Evolutionary conservation across 805 yeast species (phyloP), one percentile per base, ranked within the genome.

Genomic region (Schwanniomyces occidentalis): DNA sequence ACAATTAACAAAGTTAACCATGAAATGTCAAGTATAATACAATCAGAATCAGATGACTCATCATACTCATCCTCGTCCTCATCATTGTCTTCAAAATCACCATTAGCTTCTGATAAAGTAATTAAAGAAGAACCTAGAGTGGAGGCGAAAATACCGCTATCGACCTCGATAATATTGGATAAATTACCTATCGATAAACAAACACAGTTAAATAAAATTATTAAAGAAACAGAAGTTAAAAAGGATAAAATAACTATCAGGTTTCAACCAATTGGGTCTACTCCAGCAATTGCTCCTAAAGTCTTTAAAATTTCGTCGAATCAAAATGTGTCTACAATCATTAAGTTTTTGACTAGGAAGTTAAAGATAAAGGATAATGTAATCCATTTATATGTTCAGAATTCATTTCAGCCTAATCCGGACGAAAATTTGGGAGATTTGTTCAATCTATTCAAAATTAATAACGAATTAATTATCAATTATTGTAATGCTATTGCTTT

Each of bases 251-350:
- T 78, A 10, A 67, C 75, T 1, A 58, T 80, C 6, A 54, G 85
- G 22, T 76, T 82, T 47, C 76, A 72, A 41, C 73, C 86, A 2
- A 75, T 81, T 21, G 86, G 86, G 0, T 71, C 83, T 0, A 66
- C 78, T 0, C 72, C 74, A 1, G 59, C 63, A 3, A 58, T 81
- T 3, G 58, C 51, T 2, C 85, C 85, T 0, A 58, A 65, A 2
- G 63, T 74, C 1, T 78, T 74, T 49, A 71, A 67, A 38, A 75
- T 76, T 2, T 67, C 77, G 9, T 51, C 65, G 15, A 58, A 61
- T 19, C 79, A 73, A 38, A 69, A 68, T 4, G 68, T 75, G 31
- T 60, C 71, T 3, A 72, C 78, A 2, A 51, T 77, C 23, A 54
- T 59, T 18, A 66, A 56, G 40, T 80, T 75, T 45, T 48, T 78